Evolutionary conservation across 805 yeast genomes (phyloP), one percentile per base, ranked within the genome.

Genomic region (Ogataea allantospora): DNA sequence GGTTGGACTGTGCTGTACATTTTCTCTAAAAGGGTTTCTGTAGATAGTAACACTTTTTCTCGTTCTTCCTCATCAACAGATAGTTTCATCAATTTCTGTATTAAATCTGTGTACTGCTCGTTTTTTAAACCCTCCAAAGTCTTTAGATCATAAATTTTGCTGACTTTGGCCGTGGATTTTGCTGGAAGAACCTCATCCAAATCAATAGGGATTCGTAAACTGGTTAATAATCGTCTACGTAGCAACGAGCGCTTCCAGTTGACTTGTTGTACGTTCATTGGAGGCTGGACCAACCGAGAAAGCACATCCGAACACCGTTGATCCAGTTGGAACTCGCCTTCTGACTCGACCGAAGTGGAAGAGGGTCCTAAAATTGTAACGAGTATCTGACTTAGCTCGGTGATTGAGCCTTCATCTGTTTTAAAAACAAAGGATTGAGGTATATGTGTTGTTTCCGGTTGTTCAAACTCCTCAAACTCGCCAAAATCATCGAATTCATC

Each of bases 181-280:
- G 51, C 27, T 6, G 49, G 45, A 41, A 60, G 46, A 43, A 73
- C 43, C 51, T 80, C 84, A 56, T 81, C 88, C 11, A 81, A 63
- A 50, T 82, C 81, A 27, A 84, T 73, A 0, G 95, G 95, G 2
- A 87, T 72, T 1, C 89, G 88, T 29, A 87, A 63, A 19, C 78
- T 73, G 13, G 80, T 65, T 21, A 83, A 65, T 21, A 87, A 59
- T 47, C 75, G 77, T 48, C 83, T 74, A 34, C 88, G 73, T 16
- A 83, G 70, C 13, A 78, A 67, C 54, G 85, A 80, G 37, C 71
- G 71, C 28, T 71, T 73, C 95, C 95, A 87, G 42, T 79, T 80
- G 12, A 80, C 71, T 1, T 81, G 83, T 19, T 70, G 70, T 22
- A 77, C 57, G 33, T 70, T 68, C 0, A 79, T 77, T 11, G 61